Percentiles rank a stretch among this genome's conserved stretches.
Conservation (phyloP, 2,329 filamentous ascomycete genomes). For the Nemania abortiva region DNA sequence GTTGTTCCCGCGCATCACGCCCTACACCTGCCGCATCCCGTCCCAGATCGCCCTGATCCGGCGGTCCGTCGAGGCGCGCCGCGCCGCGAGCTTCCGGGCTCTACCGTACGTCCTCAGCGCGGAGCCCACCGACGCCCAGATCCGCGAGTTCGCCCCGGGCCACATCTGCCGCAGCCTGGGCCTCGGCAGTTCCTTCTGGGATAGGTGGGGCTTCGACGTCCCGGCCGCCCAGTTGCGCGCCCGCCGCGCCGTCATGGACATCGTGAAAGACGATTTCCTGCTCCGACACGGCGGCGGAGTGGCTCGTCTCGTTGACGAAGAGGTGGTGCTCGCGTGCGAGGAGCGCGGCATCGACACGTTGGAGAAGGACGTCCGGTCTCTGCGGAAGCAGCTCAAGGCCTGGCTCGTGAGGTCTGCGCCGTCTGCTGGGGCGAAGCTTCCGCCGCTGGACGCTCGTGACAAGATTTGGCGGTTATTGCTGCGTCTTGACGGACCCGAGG, state of each 20-base stretch:
- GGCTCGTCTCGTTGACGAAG: conserved; percentile 67
- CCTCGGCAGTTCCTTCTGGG: conserved; percentile 63
- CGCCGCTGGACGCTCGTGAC: no score
- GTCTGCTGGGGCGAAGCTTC: not conserved
- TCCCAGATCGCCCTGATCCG: conserved; percentile 73
- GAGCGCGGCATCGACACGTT: conserved; percentile 74
- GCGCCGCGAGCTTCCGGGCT: conserved; percentile 62
- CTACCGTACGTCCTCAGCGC: conserved; percentile 46
- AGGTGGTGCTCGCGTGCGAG: conserved; percentile 77
- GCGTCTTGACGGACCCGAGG: conserved; percentile 20
- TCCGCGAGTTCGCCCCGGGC: conserved; percentile 27
- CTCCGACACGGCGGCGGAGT: conserved; percentile 74
- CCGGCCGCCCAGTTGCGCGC: conserved; percentile 67
- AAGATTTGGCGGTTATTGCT: conserved; percentile 42
- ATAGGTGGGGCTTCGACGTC: conserved; percentile 62
- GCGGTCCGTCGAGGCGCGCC: conserved; percentile 64
- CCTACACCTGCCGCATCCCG: conserved; percentile 85
- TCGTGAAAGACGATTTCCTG: conserved; percentile 78
- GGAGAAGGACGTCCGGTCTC: conserved; percentile 67
- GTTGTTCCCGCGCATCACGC: conserved; percentile 76
- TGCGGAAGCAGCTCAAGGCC: conserved; percentile 60
- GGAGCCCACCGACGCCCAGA: not conserved
- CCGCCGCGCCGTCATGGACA: conserved; percentile 69
- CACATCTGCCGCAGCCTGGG: conserved; percentile 48
- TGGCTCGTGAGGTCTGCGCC: conserved; percentile 62